Percentiles rank a stretch among this genome's conserved stretches.
phyloP scores from a whole-genome alignment of 495 filamentous ascomycete genomes.

The Penicillium robsamsonii region DNA sequence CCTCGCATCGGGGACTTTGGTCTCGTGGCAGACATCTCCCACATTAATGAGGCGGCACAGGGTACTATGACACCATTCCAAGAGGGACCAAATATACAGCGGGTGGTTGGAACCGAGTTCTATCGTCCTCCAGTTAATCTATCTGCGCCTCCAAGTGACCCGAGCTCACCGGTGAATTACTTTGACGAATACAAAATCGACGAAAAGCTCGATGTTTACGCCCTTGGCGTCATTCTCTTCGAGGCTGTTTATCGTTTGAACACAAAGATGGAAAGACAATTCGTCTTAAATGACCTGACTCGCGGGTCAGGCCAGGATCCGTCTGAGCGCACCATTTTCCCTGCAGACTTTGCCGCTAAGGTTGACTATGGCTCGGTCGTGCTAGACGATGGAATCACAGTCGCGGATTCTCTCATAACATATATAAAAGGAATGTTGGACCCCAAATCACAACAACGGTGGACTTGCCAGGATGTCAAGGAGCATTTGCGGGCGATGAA shows the following conservation, averaged over 20 bases:
- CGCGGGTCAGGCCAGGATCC: conserved; percentile 20
- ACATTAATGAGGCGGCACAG: conserved; percentile 29
- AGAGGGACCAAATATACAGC: conserved; percentile 28
- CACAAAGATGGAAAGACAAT: conserved; percentile 55
- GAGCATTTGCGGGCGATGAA: conserved; percentile 26
- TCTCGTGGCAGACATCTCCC: conserved; percentile 52
- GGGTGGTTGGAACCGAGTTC: conserved; percentile 48
- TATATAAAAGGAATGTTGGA: conserved; percentile 51
- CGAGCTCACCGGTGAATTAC: background rate
- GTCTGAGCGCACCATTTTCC: conserved; percentile 24
- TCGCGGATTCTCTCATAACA: conserved; percentile 38
- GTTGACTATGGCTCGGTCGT: conserved; percentile 33
- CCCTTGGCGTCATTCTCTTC: conserved; percentile 54
- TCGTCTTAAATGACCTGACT: conserved; percentile 47
- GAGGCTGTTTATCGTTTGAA: conserved; percentile 50
- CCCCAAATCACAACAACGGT: conserved; percentile 39
- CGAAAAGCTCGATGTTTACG: conserved; percentile 54
- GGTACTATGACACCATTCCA: conserved; percentile 18
- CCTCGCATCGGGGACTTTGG: conserved; percentile 57
- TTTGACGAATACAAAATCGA: conserved; percentile 40
- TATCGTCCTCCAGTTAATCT: conserved; percentile 39
- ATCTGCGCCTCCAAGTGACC: background rate
- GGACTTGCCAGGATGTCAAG: conserved; percentile 37
- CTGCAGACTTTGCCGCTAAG: conserved; percentile 38
- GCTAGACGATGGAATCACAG: conserved; percentile 29